Percentiles rank a stretch among this genome's conserved stretches.
These are phyloP conservation scores for Helotiales sp. DNA, from an alignment of 2,329 filamentous ascomycete genomes.

Conservation along the genomic window DNA sequence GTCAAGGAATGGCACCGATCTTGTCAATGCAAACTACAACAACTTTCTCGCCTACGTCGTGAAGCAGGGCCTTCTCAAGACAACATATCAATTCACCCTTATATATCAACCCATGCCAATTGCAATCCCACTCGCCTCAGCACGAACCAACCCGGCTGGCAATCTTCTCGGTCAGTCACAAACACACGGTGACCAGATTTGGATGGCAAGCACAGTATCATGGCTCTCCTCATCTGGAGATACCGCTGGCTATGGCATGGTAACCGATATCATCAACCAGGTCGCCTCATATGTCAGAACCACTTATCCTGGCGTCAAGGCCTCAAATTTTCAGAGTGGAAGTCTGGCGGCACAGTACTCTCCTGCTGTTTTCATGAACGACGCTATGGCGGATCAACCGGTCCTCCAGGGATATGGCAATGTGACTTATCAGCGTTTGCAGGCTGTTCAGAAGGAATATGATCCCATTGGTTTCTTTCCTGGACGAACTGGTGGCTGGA, in stretches of 20 bases:
- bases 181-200: conserved; percentile 31
- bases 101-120: conserved; percentile 37
- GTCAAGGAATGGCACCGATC: conserved; percentile 27
- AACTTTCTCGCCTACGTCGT: conserved; percentile 31
- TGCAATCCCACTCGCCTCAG: conserved; percentile 28
- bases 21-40: conserved; percentile 38
- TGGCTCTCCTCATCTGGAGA: conserved; percentile 30
- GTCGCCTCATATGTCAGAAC: conserved; percentile 14
- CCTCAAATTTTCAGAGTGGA: conserved; percentile 23
- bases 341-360: conserved; percentile 27
- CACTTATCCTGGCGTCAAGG: conserved; percentile 21
- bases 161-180: conserved; percentile 33
- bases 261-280: conserved; percentile 20
- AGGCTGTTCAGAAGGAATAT: conserved; percentile 33
- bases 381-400: conserved; percentile 35
- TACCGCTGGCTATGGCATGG: conserved; percentile 7
- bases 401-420: conserved; percentile 29
- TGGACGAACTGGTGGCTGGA: conserved; percentile 31
- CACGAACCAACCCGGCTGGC: conserved; percentile 15
- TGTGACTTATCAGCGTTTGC: conserved; percentile 34
- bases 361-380: conserved; percentile 37
- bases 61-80: conserved; percentile 23
- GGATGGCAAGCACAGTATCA: conserved; percentile 36
- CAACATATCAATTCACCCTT: conserved; percentile 30
- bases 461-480: conserved; percentile 36